A percentile compares a stretch with the other conserved stretches of the same genome.
Evolutionary conservation across 768 basidiomycete species (phyloP).

Genomic region (Stropharia rugosoannulata): DNA sequence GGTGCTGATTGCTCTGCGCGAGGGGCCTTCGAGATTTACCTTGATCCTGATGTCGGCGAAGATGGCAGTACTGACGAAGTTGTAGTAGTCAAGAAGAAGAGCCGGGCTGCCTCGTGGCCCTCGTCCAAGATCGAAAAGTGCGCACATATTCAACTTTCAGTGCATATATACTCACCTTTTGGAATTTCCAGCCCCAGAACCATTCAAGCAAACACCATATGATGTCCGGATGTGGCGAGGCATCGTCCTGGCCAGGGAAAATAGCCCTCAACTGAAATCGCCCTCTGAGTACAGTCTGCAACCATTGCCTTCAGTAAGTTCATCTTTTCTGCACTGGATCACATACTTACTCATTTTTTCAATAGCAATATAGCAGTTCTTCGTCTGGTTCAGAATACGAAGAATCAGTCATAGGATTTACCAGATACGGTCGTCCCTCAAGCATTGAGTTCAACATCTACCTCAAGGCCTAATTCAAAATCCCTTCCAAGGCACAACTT

Average conservation of each 20-base stretch:
- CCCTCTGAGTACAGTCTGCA: background rate
- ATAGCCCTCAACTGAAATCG: too few species aligned
- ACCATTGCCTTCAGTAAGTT: background rate
- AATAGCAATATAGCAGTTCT: too few species aligned
- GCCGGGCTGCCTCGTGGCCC: conserved; percentile 41
- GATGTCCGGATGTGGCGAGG: conserved; percentile 32
- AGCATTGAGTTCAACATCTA: too few species aligned
- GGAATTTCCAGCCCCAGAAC: conserved; percentile 43
- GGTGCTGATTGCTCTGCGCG: conserved; percentile 30
- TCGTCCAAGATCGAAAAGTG: conserved; percentile 40
- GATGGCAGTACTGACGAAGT: conserved; percentile 59
- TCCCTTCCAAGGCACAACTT: too few species aligned
- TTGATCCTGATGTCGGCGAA: conserved; percentile 63
- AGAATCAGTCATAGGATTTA: too few species aligned
- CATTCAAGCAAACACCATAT: conserved; percentile 27
- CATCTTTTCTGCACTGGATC: too few species aligned
- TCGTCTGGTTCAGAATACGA: too few species aligned
- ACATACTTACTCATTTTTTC: too few species aligned
- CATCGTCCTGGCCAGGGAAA: too few species aligned
- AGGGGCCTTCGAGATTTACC: conserved; percentile 69
- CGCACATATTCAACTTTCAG: conserved; percentile 5
- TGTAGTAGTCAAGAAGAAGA: conserved; percentile 73
- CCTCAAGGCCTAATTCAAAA: too few species aligned
- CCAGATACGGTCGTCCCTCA: too few species aligned
- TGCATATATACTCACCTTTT: background rate